Evolutionary conservation across 495 filamentous ascomycete genomes (phyloP), one percentile per base, ranked within the genome.

Genomic region (Penicillium cataractarum): DNA sequence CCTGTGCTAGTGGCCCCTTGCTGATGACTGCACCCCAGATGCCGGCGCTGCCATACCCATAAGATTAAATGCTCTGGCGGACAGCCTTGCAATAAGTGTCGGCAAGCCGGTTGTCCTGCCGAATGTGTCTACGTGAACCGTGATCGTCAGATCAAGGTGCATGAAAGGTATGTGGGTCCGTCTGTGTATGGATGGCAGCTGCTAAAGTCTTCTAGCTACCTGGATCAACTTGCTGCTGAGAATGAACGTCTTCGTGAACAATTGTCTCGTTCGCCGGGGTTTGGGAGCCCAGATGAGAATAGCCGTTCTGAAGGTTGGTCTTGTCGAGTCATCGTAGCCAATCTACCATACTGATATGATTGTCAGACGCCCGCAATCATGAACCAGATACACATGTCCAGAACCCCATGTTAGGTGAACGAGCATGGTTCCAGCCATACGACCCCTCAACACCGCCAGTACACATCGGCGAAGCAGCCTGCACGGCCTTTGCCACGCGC

Each of bases 41-140:
- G 75, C 65, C 65, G 64, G 22, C 57, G 74, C 64, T 79, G 75
- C 55, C 75, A 78, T 55, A 44, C 67, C 0, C 74, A 72, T 22
- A 79, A 77, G 55, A 70, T 79, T 17, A 79, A 76, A 61, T 79
- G 75, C 39, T 74, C 69, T 31, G 76, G 76, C 2, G 71, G 63
- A 51, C 65, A 72, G 52, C 74, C 76, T 1, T 79, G 76, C 56
- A 46, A 48, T 10, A 69, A 66, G 55, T 79, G 75, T 49, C 67
- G 62, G 7, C 65, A 66, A 52, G 55, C 68, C 15, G 69, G 65
- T 3, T 65, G 63, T 50, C 53, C 59, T 22, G 58, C 62, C 19
- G 70, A 76, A 21, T 79, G 75, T 48, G 55, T 49, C 19, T 79
- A 77, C 60, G 62, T 75, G 8, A 63, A 67, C 44, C 71, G 74